phyloP scores from a whole-genome alignment of 2,329 filamentous ascomycete genomes.

The Nemania sp. region DNA sequence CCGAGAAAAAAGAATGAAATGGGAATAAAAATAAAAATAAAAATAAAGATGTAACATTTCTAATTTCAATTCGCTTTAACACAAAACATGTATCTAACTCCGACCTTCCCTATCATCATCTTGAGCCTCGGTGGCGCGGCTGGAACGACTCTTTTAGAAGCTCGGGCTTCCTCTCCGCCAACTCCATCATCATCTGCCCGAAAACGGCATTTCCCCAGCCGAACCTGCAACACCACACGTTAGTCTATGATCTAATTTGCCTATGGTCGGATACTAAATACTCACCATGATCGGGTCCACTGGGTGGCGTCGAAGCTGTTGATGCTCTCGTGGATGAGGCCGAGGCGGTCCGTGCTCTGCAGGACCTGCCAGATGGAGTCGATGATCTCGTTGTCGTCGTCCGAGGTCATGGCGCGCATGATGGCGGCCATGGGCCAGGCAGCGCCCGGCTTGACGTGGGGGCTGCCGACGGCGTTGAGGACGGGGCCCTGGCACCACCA shows the following conservation, averaged over 20 bases:
- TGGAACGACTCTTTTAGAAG: conserved; percentile 46
- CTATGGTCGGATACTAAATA: conserved; percentile 44
- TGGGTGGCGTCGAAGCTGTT: conserved; percentile 60
- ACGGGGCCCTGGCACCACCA: conserved; percentile 71
- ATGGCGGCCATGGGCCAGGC: conserved; percentile 62
- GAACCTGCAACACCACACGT: conserved; percentile 62
- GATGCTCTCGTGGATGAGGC: conserved; percentile 80
- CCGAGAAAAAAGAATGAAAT: no score
- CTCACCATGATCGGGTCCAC: conserved; percentile 52
- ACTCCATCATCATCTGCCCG: conserved; percentile 77
- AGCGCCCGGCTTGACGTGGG: conserved; percentile 62
- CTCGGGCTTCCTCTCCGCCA: conserved; percentile 70
- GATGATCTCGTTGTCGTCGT: conserved; percentile 74
- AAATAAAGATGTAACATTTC: no score
- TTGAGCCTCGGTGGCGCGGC: conserved; percentile 25
- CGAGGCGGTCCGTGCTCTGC: conserved; percentile 70
- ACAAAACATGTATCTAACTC: no score
- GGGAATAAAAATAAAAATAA: no score
- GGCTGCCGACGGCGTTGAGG: conserved; percentile 73
- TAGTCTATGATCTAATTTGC: conserved; percentile 4
- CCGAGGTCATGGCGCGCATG: conserved; percentile 59
- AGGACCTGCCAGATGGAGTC: conserved; percentile 66
- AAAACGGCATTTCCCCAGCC: conserved; percentile 90
- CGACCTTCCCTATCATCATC: no score
- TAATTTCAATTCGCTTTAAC: no score